Evolutionary conservation across 2,329 filamentous ascomycete species (phyloP).

Genomic region (Cercospora sp.): DNA sequence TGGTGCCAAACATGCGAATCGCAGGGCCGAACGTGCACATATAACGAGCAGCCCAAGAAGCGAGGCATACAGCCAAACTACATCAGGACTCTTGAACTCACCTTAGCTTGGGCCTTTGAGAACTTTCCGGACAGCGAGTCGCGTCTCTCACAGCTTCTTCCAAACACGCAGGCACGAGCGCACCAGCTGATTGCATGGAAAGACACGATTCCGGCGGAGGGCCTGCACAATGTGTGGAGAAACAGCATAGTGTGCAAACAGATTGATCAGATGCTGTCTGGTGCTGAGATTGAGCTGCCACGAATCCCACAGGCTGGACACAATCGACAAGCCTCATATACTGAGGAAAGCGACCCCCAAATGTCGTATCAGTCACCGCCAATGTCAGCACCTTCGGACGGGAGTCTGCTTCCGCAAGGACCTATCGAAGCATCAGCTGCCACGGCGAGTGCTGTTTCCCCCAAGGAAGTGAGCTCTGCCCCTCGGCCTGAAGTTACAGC

Average conservation of each 20-base stretch:
- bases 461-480: neutral
- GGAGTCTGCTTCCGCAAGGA: conserved; percentile 4
- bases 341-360: neutral
- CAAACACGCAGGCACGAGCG: conserved; percentile 44
- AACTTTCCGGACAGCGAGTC: conserved; percentile 53
- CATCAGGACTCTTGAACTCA: conserved; percentile 70
- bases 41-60: conserved; percentile 72
- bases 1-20: conserved; percentile 66
- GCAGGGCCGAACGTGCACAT: conserved; percentile 67
- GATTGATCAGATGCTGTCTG: conserved; percentile 63
- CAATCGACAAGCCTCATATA: neutral
- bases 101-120: conserved; percentile 66
- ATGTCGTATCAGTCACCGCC: conserved; percentile 26
- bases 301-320: neutral
- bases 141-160: conserved; percentile 57
- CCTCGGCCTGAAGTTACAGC: neutral
- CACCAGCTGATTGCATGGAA: conserved; percentile 56
- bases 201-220: conserved; percentile 55
- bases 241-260: conserved; percentile 62
- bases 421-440: neutral
- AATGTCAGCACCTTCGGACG: conserved; percentile 25
- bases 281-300: conserved; percentile 34
- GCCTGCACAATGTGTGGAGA: conserved; percentile 63
- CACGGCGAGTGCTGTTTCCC: neutral
- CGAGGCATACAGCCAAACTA: conserved; percentile 79